phyloP scores from a whole-genome alignment of 2,329 filamentous ascomycete species.

The Fusarium kyushuense region DNA sequence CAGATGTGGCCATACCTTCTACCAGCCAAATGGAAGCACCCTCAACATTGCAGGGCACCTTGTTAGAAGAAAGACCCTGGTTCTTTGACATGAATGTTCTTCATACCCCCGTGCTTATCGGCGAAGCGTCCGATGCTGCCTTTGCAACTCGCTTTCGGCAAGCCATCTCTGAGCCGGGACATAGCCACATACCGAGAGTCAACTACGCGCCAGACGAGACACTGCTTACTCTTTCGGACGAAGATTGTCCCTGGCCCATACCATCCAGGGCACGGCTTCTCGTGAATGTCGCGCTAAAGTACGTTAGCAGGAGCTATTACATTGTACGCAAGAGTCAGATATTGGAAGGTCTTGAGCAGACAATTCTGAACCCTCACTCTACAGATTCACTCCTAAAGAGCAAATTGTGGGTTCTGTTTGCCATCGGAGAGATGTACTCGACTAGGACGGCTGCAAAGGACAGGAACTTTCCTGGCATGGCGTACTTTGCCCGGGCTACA shows the following conservation, averaged over 20 bases:
- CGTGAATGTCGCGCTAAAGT: conserved; percentile 56
- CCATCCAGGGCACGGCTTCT: conserved; percentile 48
- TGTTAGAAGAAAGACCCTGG: conserved; percentile 49
- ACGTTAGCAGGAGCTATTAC: conserved; percentile 57
- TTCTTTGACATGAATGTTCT: conserved; percentile 52
- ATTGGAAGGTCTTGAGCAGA: conserved; percentile 53
- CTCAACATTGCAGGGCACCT: conserved; percentile 35
- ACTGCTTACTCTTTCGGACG: conserved; percentile 46
- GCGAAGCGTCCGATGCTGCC: conserved; percentile 54
- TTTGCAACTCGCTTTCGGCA: conserved; percentile 55
- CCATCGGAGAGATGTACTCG: conserved; percentile 61
- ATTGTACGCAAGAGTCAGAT: conserved; percentile 56
- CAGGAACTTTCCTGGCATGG: conserved; percentile 56
- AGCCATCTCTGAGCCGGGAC: conserved; percentile 49
- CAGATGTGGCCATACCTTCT: conserved; percentile 25
- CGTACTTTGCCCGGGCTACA: conserved; percentile 58
- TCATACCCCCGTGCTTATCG: conserved; percentile 52
- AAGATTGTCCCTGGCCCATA: conserved; percentile 55
- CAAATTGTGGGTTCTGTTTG: conserved; percentile 60
- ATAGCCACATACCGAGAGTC: conserved; percentile 51
- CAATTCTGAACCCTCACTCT: conserved; percentile 52
- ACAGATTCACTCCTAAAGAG: conserved; percentile 52
- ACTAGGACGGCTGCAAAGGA: conserved; percentile 52
- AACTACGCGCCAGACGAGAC: conserved; percentile 52
- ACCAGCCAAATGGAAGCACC: conserved; percentile 20